phyloP scores from a whole-genome alignment of 352 stramenopile genomes.

The Pythium plurisporium region DNA sequence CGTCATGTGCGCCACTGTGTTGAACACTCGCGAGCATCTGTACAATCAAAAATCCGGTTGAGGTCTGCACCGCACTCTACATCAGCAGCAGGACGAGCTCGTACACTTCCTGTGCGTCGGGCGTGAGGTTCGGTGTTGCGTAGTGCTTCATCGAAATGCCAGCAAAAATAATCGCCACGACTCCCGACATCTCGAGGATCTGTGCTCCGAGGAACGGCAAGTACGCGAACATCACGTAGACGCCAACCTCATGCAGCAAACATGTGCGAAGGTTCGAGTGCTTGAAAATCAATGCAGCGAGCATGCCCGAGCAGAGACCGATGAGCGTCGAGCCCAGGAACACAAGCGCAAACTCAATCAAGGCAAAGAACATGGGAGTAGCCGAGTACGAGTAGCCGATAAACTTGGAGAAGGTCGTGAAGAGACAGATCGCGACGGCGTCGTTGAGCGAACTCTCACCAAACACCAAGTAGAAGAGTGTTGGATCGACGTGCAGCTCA shows the following conservation, averaged over 20 bases:
- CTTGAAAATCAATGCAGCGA: constrained; percentile 89
- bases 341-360: constrained; percentile 88
- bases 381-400: constrained; percentile 85
- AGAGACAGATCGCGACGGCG: constrained; percentile 91
- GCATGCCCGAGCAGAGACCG: constrained; percentile 78
- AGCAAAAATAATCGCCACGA: constrained; percentile 93
- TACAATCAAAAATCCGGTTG: not conserved
- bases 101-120: constrained; percentile 77
- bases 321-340: constrained; percentile 88
- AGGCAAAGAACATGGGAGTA: constrained; percentile 68
- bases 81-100: no score
- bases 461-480: constrained; percentile 94
- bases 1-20: constrained; percentile 87
- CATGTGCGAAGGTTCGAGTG: constrained; percentile 84
- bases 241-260: constrained; percentile 83
- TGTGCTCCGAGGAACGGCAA: constrained; percentile 72
- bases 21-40: constrained; percentile 86
- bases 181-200: constrained; percentile 82
- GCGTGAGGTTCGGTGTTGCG: constrained; percentile 79
- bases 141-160: constrained; percentile 92
- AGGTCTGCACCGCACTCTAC: no score
- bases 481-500: constrained; percentile 85
- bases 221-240: constrained; percentile 88
- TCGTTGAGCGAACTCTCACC: constrained; percentile 95
- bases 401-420: constrained; percentile 91